Evolutionary conservation across 768 basidiomycete genomes (phyloP).

Genomic region (Boletus vinaceobasis): DNA sequence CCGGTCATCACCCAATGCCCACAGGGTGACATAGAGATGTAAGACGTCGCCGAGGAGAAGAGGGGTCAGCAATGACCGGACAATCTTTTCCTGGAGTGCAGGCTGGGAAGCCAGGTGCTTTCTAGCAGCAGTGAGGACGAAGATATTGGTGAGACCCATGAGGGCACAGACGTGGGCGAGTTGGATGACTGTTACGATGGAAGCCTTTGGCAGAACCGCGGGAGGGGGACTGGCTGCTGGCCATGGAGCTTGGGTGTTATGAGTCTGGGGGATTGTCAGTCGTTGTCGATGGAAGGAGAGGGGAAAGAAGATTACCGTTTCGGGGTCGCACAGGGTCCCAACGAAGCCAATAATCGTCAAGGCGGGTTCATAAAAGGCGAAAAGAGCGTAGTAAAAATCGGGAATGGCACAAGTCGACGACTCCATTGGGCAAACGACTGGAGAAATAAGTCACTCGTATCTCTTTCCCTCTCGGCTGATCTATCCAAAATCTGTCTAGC

Average conservation of each 20-base stretch:
- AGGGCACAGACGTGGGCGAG: conserved; percentile 77
- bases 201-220: conserved; percentile 51
- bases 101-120: conserved; percentile 56
- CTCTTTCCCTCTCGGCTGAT: background rate
- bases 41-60: conserved; percentile 66
- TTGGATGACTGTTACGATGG: conserved; percentile 67
- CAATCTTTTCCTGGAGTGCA: conserved; percentile 70
- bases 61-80: conserved; percentile 59
- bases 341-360: conserved; percentile 62
- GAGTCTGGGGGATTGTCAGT: conserved; percentile 43
- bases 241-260: conserved; percentile 79
- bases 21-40: conserved; percentile 66
- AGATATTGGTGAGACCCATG: conserved; percentile 66
- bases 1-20: conserved; percentile 69
- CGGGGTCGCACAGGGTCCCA: conserved; percentile 63
- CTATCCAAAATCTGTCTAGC: background rate
- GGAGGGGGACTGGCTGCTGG: conserved; percentile 45
- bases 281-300: background rate
- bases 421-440: conserved; percentile 33
- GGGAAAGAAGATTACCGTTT: conserved; percentile 42
- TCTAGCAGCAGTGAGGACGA: conserved; percentile 59
- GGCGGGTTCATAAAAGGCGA: conserved; percentile 72
- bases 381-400: conserved; percentile 67
- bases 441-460: background rate
- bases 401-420: conserved; percentile 60